A percentile compares a stretch with the other conserved stretches of the same genome.
Conservation (phyloP, 2,329 filamentous ascomycete species). For the Escovopsis sp. region DNA sequence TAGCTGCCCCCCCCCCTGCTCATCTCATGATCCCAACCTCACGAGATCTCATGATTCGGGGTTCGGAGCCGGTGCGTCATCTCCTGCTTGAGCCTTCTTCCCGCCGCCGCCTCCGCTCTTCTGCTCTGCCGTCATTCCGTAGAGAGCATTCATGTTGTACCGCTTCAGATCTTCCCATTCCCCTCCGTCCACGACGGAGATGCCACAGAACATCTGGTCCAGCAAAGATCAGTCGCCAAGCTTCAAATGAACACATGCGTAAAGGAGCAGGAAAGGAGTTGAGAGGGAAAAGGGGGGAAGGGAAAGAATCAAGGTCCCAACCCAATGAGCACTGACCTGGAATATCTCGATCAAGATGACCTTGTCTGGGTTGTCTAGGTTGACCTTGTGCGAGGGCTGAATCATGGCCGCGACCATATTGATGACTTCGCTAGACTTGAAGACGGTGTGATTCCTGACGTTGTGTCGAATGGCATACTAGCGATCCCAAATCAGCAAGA, state of each 20-base stretch:
- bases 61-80: not conserved
- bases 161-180: slow-evolving; percentile 62
- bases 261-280: no score
- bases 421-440: slow-evolving; percentile 56
- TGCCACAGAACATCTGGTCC: slow-evolving; percentile 53
- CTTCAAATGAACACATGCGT: not conserved
- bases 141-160: slow-evolving; percentile 66
- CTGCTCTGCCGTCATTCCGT: slow-evolving; percentile 21
- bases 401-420: slow-evolving; percentile 52
- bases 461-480: slow-evolving; percentile 78
- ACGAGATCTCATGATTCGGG: no score
- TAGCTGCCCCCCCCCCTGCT: no score
- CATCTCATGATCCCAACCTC: no score
- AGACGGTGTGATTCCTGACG: slow-evolving; percentile 54
- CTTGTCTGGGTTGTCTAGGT: slow-evolving; percentile 63
- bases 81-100: not conserved
- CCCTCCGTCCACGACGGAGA: slow-evolving; percentile 56
- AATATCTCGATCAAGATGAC: slow-evolving; percentile 69
- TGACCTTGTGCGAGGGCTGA: slow-evolving; percentile 55
- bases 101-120: slow-evolving; percentile 4
- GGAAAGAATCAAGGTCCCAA: no score
- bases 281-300: no score
- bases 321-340: slow-evolving; percentile 37
- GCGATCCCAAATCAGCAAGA: no score
- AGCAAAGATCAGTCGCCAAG: not conserved